Conservation (phyloP, 139 green algal genomes). For the Chlamydomonas incerta region DNA sequence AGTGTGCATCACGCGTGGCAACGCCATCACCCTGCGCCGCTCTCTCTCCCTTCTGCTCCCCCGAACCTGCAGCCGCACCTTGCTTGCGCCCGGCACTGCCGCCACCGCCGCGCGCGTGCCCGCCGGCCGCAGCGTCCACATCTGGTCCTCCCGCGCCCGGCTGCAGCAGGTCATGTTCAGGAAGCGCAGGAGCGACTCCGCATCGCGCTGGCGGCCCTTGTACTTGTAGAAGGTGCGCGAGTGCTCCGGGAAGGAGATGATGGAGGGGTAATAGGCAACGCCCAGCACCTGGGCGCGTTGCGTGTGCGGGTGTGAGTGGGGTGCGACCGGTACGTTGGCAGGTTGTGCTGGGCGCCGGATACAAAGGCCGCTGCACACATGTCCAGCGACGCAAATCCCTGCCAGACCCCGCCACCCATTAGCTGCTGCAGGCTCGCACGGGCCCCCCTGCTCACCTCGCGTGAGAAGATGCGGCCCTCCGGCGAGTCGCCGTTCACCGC, state of each 20-base stretch:
- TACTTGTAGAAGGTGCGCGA: slow-evolving; percentile 53
- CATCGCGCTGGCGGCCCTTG: slow-evolving; percentile 45
- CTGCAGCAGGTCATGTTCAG: slow-evolving; percentile 59
- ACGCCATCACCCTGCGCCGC: not conserved
- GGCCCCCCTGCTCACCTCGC: not conserved
- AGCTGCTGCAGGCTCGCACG: too few species aligned
- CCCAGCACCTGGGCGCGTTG: slow-evolving; percentile 33
- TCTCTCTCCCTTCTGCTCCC: not conserved
- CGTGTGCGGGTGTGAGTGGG: too few species aligned
- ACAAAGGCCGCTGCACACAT: too few species aligned
- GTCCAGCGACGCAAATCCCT: too few species aligned
- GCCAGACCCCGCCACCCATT: too few species aligned
- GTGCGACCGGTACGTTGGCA: too few species aligned
- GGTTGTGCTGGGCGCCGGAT: too few species aligned
- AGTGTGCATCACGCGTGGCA: too few species aligned
- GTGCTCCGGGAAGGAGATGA: slow-evolving; percentile 48
- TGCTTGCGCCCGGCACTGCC: not conserved
- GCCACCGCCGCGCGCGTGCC: not conserved
- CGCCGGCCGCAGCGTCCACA: slow-evolving; percentile 32
- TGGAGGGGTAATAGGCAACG: slow-evolving; percentile 39
- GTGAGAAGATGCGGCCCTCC: slow-evolving; percentile 45
- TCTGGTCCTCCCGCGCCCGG: slow-evolving; percentile 20
- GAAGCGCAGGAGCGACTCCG: slow-evolving; percentile 53
- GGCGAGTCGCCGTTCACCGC: slow-evolving; percentile 34
- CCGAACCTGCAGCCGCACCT: not conserved